phyloP scores from a whole-genome alignment of 116 monocot species.

The Dioscorea cayenensis region DNA sequence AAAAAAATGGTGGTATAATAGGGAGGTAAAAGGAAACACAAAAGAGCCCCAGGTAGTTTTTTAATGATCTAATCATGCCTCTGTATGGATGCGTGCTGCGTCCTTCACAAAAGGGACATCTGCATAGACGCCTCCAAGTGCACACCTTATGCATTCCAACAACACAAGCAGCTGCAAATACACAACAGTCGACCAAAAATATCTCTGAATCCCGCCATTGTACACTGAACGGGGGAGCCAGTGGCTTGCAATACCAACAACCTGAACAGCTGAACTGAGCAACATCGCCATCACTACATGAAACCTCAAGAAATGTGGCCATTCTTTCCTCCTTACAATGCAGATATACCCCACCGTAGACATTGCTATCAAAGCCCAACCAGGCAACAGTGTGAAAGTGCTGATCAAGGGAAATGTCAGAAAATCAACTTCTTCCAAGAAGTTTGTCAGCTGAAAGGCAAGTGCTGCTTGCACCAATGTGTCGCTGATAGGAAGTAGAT shows the following conservation, averaged over 20 bases:
- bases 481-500: slow-evolving; percentile 40
- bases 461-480: slow-evolving; percentile 34
- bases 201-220: slow-evolving; percentile 25
- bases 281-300: slow-evolving; percentile 52
- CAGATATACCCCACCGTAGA: slow-evolving; percentile 28
- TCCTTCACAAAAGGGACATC: slow-evolving; percentile 48
- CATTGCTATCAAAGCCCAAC: slow-evolving; percentile 42
- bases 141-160: slow-evolving; percentile 41
- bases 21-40: background rate
- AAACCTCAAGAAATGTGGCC: slow-evolving; percentile 54
- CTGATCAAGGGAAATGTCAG: slow-evolving; percentile 39
- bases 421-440: slow-evolving; percentile 34
- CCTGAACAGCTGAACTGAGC: slow-evolving; percentile 39
- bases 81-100: slow-evolving; percentile 43
- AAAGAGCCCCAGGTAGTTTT: background rate
- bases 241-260: slow-evolving; percentile 22
- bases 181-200: slow-evolving; percentile 36
- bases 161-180: slow-evolving; percentile 31
- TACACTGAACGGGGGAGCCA: slow-evolving; percentile 36
- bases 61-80: background rate
- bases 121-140: slow-evolving; percentile 37
- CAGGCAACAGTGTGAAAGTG: slow-evolving; percentile 26
- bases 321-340: slow-evolving; percentile 42
- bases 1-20: background rate
- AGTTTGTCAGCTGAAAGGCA: slow-evolving; percentile 23